Percentiles rank a stretch among this genome's conserved stretches.
These are phyloP conservation scores for Arachnomyces sp. DNA, from an alignment of 2,329 filamentous ascomycete genomes.

Conservation along the genomic window DNA sequence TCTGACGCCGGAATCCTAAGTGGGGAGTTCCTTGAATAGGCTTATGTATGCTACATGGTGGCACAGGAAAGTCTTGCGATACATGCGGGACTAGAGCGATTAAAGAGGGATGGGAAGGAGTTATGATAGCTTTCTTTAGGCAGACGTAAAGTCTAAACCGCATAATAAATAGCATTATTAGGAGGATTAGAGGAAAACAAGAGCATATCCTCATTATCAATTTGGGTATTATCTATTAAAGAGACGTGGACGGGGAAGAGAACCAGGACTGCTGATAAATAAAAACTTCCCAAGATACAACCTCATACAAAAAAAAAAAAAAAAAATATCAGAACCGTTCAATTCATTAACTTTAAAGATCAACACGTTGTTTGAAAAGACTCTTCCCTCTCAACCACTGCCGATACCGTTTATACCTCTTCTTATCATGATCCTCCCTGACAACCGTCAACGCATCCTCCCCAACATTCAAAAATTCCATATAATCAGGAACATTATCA, in stretches of 20 bases:
- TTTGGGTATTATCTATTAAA: too few relatives aligned
- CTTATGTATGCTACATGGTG: too few relatives aligned
- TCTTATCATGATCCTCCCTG: conserved; percentile 80
- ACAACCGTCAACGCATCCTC: conserved; percentile 83
- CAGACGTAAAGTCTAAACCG: not conserved
- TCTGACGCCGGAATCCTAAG: too few relatives aligned
- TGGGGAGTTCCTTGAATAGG: too few relatives aligned
- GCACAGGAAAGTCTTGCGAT: not conserved
- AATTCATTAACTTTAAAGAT: conserved; percentile 22
- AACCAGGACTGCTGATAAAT: too few relatives aligned
- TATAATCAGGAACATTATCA: conserved; percentile 65
- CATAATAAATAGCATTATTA: too few relatives aligned
- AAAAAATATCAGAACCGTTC: not conserved
- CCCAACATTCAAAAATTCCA: conserved; percentile 65
- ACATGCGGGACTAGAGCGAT: not conserved
- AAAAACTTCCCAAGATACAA: too few relatives aligned
- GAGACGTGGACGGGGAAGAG: too few relatives aligned
- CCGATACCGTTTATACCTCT: conserved; percentile 91
- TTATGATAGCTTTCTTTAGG: not conserved
- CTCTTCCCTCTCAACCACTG: conserved; percentile 95
- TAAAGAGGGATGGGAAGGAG: not conserved
- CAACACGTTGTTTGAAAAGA: conserved; percentile 79
- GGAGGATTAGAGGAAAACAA: not conserved
- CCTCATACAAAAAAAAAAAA: too few relatives aligned
- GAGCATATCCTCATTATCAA: too few relatives aligned